Evolutionary conservation across 2,329 filamentous ascomycete genomes (phyloP), one percentile per base, ranked within the genome.

Genomic region (Sclerotinia sclerotiorum): DNA sequence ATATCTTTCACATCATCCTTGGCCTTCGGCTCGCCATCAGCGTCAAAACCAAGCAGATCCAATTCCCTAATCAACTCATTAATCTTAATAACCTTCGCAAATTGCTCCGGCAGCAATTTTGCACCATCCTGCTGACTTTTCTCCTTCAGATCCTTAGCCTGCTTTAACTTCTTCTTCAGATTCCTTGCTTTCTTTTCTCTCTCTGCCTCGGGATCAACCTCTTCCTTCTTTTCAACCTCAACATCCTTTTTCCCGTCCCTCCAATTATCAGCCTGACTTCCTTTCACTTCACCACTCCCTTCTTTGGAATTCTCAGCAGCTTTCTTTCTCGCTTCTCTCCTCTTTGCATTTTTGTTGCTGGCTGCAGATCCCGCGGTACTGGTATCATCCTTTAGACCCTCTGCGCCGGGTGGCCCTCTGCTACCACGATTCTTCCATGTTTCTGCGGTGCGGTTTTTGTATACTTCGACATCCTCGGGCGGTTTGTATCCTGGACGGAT

Each of bases 1-100:
- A 10, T 29, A 39, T 39, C 46, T 11, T 67, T 60, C n/a, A 70
- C 69, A 49, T 71, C 72, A 10, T 66, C 65, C 51, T 71, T 73
- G n/a, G 52, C 76, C 74, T 85, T 84, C 74, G 83, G 85, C 70
- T 94, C 90, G 3, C 90, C 92, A 13, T 96, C 90, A 0, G 86
- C 81, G 78, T 96, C 90, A 71, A 98, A 93, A 0, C 94, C 94
- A 39, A 99, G 83, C 2, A 87, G 85, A 75, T 96, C 92, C 68
- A 99, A 81, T 78, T 98, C 94, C 17, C 93, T 87, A 69, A 97
- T 89, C 63, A 99, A 85, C 81, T 99, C 95, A 71, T 92, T 93
- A 78, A 99, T 97, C 80, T 95, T 97, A 79, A 97, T 96, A 67
- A 99, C 92, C 82, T 99, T 99, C 74, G 94, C 93, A 72, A 98